Percentiles rank a stretch among this genome's conserved stretches.
Conservation (phyloP, 805 yeast species). For the Candida peoriensis region DNA sequence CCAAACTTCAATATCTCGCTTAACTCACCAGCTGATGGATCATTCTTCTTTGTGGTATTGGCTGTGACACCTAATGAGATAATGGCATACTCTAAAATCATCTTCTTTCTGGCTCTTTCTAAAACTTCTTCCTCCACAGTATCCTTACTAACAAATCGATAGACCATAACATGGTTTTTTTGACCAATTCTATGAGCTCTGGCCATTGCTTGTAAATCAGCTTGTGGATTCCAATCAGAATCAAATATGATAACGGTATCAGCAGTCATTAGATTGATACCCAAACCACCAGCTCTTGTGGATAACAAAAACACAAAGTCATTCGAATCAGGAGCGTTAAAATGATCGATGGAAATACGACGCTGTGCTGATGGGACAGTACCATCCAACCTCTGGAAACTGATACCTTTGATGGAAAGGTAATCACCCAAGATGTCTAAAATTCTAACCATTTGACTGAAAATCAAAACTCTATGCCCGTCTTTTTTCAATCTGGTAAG, state of each 20-base stretch:
- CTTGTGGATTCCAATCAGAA: conserved; percentile 99
- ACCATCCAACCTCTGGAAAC: conserved; percentile 93
- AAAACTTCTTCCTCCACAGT: conserved; percentile 97
- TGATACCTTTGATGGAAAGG: conserved; percentile 76
- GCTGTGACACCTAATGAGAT: conserved; percentile 95
- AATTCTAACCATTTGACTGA: conserved; percentile 96
- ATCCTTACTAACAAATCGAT: conserved; percentile 95
- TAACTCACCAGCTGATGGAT: conserved; percentile 80
- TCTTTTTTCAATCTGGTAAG: conserved; percentile 80
- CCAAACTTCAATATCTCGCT: conserved; percentile 95
- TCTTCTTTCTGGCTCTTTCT: conserved; percentile 95
- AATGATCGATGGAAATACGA: conserved; percentile 92
- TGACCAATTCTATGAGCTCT: conserved; percentile 99
- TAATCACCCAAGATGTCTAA: conserved; percentile 94
- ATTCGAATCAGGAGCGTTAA: conserved; percentile 86
- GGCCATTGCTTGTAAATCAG: conserved; percentile 99
- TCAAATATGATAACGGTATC: conserved; percentile 98
- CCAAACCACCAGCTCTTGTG: conserved; percentile 98
- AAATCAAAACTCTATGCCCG: conserved; percentile 93
- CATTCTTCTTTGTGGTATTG: conserved; percentile 48
- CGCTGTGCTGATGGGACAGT: conserved; percentile 93
- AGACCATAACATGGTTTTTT: conserved; percentile 95
- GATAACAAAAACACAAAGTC: conserved; percentile 88
- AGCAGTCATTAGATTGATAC: conserved; percentile 98
- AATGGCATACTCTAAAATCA: conserved; percentile 97